Evolutionary conservation across 768 basidiomycete species (phyloP), one percentile per base, ranked within the genome.

Genomic region (Phaeotremella skinneri): DNA sequence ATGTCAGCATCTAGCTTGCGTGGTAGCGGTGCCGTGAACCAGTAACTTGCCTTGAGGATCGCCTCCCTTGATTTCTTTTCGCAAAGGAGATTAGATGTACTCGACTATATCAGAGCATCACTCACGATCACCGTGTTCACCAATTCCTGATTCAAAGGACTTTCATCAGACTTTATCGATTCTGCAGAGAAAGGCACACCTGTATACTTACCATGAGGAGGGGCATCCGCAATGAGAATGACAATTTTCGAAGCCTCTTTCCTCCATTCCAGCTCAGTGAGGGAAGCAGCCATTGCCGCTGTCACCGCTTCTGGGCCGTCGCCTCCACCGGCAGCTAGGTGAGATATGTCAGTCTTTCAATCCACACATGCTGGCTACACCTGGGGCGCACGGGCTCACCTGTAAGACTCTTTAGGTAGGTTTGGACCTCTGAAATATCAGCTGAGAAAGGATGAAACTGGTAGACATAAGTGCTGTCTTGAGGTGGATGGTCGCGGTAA

Each of bases 231-330:
- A 70, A 97, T 92, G 68, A 97, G 83, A 4, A 98, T 91, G 51
- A 91, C 83, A 91, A 98, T 97, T 81, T 90, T 97, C 74, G 87
- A 90, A 26, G 94, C 89, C 47, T 83, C 78, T 49, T 83, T 81
- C 69, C 94, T 82, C 94, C 94, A 98, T 11, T 91, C 87, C 85
- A 98, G 88, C 54, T 85, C 84, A 0, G 75, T 72, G 70, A 92
- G 69, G 7, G 87, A 87, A 72, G 93, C 92, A 0, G 85, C 86
- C 74, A 98, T 79, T 17, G 88, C 94, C 2, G 94, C 92, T 0
- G 94, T 98, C 60, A 97, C 90, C 14, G 93, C 94, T 76, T 98
- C 94, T 0, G 94, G 94, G 0, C 94, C 94, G 80, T 96, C 94
- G 23, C 79, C 79, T 23, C 78, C 76, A 25, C 72, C 75, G 11